A percentile compares a stretch with the other conserved stretches of the same genome.
These are phyloP conservation scores for Davidsoniella eucalypti DNA, from an alignment of 2,329 filamentous ascomycete genomes.

Conservation along the genomic window DNA sequence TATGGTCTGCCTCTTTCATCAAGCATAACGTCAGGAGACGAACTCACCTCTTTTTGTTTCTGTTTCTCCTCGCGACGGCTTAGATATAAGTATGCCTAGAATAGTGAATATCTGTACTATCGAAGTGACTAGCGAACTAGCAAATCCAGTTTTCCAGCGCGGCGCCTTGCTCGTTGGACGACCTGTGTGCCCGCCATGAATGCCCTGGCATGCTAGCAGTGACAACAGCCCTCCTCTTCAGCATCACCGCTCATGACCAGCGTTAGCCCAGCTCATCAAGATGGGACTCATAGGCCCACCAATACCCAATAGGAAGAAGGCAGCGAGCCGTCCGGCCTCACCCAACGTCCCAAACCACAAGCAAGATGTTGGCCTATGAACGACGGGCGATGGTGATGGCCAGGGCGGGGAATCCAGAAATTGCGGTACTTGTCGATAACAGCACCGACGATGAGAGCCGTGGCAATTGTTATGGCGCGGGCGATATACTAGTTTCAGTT, in stretches of 20 bases:
- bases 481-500: constrained; percentile 14
- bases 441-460: constrained; percentile 19
- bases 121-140: constrained; percentile 20
- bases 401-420: constrained; percentile 22
- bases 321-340: constrained; percentile 22
- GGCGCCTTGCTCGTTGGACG: constrained; percentile 22
- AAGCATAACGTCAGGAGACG: no score
- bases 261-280: constrained; percentile 26
- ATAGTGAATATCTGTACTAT: constrained; percentile 20
- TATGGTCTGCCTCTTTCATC: background rate
- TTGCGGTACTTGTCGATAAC: constrained; percentile 19
- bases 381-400: constrained; percentile 20
- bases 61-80: background rate
- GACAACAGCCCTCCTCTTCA: constrained; percentile 25
- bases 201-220: constrained; percentile 27
- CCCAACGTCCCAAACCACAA: constrained; percentile 24
- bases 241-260: constrained; percentile 23
- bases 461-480: constrained; percentile 23
- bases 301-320: constrained; percentile 21
- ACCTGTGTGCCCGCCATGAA: constrained; percentile 25
- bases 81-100: constrained; percentile 14
- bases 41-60: background rate
- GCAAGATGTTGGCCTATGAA: constrained; percentile 18
- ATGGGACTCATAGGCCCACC: constrained; percentile 21
- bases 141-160: constrained; percentile 19